These are phyloP conservation scores for Mycena galopus DNA, from an alignment of 768 basidiomycete genomes.

Conservation along the genomic window DNA sequence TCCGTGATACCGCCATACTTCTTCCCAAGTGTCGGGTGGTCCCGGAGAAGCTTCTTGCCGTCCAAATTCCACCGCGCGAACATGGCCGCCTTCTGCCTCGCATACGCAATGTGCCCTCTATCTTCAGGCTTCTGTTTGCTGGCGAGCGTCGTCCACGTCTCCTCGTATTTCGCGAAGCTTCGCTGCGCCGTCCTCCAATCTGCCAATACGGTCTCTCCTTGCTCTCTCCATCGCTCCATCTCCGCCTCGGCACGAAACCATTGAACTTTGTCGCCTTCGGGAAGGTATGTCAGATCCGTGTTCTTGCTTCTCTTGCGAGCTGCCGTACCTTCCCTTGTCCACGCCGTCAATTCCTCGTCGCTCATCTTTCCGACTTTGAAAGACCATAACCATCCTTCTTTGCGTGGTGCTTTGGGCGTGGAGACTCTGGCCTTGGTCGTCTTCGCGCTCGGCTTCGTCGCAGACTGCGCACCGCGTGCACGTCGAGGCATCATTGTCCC, in stretches of 20 bases:
- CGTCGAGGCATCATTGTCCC: neutral
- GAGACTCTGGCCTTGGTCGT: too few species aligned
- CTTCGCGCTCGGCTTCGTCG: neutral
- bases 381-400: constrained; percentile 17
- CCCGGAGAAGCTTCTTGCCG: neutral
- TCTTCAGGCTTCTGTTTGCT: neutral
- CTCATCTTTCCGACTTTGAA: constrained; percentile 1
- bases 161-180: neutral
- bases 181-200: constrained; percentile 15
- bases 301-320: neutral
- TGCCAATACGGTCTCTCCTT: neutral
- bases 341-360: neutral
- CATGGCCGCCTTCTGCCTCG: constrained; percentile 6
- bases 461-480: neutral
- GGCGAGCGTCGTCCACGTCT: neutral
- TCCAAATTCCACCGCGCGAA: neutral
- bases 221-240: constrained; percentile 15
- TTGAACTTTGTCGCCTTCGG: constrained; percentile 8
- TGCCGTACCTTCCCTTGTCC: constrained; percentile 17
- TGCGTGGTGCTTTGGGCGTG: neutral
- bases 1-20: neutral
- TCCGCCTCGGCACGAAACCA: constrained; percentile 23
- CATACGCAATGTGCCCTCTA: neutral
- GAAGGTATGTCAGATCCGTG: neutral
- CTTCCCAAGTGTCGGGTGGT: neutral